Evolutionary conservation across 2,329 filamentous ascomycete species (phyloP), one percentile per base, ranked within the genome.

Genomic region (Cladosporium sp.): DNA sequence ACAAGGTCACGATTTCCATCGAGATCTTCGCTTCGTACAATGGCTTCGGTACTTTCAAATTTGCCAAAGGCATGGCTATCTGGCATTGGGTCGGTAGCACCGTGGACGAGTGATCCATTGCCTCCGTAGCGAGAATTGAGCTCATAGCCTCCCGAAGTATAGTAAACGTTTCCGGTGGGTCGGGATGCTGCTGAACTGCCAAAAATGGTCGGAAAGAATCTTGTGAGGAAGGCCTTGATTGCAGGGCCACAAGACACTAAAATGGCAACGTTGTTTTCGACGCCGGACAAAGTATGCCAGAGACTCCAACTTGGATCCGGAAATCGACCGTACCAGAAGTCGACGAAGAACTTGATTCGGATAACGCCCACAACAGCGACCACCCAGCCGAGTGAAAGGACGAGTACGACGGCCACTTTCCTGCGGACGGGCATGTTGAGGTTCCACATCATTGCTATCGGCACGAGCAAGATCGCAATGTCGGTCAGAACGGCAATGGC

Each of bases 221-320:
- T 56, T 3, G 66, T 63, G 32, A 77, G 56, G 12, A 75, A 67
- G 3, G 76, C 75, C 7, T 74, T 69, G 33, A 79, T 64, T 0
- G 77, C 78, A 0, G 78, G 78, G 0, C 79, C 71, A 54, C 75
- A 78, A 7, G 77, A 76, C 0, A 75, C 77, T 36, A 77, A 66
- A 54, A 80, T 77, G 39, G 75, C 78, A 0, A 73, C 58, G 22
- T 66, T 64, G 5, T 71, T 59, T 55, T 74, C 72, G 25, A 68
- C 62, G 19, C 67, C 61, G 11, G 66, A 62, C 30, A 67, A 67
- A 38, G 68, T 62, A 12, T 71, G 51, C 11, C 66, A 67, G 25
- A 72, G 69, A 39, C 65, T 52, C 55, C 62, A 60, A 55, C 61
- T 64, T 2, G 61, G 61, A 41, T 69, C 66, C n/a, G 39, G 35